phyloP scores from a whole-genome alignment of 495 filamentous ascomycete genomes.

The Tuber brumale region DNA sequence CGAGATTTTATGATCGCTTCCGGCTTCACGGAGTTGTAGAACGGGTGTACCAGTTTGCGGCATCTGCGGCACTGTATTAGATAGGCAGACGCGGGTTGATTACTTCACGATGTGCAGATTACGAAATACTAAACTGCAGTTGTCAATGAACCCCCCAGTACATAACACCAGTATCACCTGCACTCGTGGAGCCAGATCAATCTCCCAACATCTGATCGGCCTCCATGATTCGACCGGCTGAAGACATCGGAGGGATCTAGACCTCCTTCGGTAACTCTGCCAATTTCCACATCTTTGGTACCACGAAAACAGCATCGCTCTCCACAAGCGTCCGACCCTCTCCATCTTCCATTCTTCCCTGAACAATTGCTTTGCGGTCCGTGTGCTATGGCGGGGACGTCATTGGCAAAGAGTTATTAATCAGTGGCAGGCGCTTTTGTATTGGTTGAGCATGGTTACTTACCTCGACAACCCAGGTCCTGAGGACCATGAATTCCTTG shows the following conservation, averaged over 20 bases:
- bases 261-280: constrained; percentile 17
- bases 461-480: constrained; percentile 31
- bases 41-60: too few relatives aligned
- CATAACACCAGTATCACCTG: neutral
- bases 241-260: neutral
- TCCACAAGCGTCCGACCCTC: constrained; percentile 28
- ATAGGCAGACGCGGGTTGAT: too few relatives aligned
- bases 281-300: constrained; percentile 26
- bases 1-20: too few relatives aligned
- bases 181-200: neutral
- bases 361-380: constrained; percentile 20
- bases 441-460: neutral
- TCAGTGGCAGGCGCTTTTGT: neutral
- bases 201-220: too few relatives aligned
- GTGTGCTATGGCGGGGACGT: constrained; percentile 11
- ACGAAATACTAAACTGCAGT: neutral
- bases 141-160: neutral
- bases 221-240: too few relatives aligned
- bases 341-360: constrained; percentile 27
- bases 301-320: constrained; percentile 27
- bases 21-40: neutral
- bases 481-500: constrained; percentile 24
- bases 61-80: neutral
- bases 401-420: neutral
- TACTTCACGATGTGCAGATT: neutral